Conservation (phyloP, 2,329 filamentous ascomycete genomes). For the Fusarium lyarnte region DNA sequence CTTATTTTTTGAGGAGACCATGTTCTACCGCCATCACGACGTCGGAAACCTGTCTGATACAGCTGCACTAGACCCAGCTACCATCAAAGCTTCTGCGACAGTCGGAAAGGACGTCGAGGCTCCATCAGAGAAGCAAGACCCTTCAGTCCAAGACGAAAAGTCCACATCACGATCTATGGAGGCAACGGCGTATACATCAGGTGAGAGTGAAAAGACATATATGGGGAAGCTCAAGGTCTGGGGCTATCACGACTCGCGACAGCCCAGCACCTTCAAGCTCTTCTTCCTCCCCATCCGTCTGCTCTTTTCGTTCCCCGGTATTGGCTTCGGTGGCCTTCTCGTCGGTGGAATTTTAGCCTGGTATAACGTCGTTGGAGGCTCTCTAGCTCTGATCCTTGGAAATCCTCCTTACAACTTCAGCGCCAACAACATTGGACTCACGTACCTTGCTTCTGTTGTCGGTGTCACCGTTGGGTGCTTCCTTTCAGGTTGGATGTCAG, state of each 20-base stretch:
- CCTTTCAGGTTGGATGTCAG: slow-evolving; percentile 37
- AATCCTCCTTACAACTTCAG: background rate
- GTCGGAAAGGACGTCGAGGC: background rate
- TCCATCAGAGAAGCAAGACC: background rate
- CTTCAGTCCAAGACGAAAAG: background rate
- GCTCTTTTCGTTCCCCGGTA: slow-evolving; percentile 26
- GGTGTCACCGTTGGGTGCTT: background rate
- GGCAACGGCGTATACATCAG: background rate
- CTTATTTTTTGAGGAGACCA: slow-evolving; percentile 42
- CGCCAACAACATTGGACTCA: background rate
- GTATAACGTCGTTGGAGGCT: background rate
- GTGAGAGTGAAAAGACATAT: slow-evolving; percentile 11
- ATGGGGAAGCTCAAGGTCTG: slow-evolving; percentile 32
- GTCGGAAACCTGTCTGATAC: background rate
- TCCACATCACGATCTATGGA: background rate
- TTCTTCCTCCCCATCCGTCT: slow-evolving; percentile 28
- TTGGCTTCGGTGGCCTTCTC: slow-evolving; percentile 37
- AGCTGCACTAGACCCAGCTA: background rate
- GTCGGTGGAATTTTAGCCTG: slow-evolving; percentile 40
- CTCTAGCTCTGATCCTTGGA: background rate
- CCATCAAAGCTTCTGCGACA: background rate
- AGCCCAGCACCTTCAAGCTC: slow-evolving; percentile 33
- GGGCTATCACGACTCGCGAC: slow-evolving; percentile 26
- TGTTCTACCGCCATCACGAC: slow-evolving; percentile 26
- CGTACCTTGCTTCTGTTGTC: background rate